Evolutionary conservation across 169 alveolate species (phyloP).

Genomic region (Neospora caninum): DNA sequence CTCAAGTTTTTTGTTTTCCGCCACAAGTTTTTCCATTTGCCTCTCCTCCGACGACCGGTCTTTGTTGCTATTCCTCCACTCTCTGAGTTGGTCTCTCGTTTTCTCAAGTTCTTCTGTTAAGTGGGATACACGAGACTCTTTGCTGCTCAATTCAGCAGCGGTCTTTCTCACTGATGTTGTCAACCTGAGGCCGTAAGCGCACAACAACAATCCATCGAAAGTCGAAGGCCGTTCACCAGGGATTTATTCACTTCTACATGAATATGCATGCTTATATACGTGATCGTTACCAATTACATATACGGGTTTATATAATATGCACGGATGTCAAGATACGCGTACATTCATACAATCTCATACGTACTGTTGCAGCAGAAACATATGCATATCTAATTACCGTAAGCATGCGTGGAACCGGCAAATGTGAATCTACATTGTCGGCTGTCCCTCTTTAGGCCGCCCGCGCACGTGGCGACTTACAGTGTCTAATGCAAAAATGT

Average conservation of each 20-base stretch:
- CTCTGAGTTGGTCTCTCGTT: neutral
- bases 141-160: neutral
- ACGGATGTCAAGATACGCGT: no score
- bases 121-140: neutral
- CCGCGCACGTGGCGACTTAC: no score
- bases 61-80: neutral
- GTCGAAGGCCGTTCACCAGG: neutral
- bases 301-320: no score
- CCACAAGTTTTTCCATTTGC: constrained; percentile 36
- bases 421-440: no score
- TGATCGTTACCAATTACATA: no score
- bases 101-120: neutral
- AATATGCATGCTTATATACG: no score
- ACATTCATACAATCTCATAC: no score
- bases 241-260: neutral
- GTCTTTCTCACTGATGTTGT: neutral
- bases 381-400: no score
- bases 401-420: no score
- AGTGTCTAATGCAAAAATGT: no score
- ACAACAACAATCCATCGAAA: neutral
- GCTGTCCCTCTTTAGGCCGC: no score
- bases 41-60: neutral
- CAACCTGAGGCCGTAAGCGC: neutral
- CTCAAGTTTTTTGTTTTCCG: constrained; percentile 51
- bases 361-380: no score